A percentile compares a stretch with the other conserved stretches of the same genome.
phyloP scores from a whole-genome alignment of 805 yeast genomes.

The Candida saitoana region DNA sequence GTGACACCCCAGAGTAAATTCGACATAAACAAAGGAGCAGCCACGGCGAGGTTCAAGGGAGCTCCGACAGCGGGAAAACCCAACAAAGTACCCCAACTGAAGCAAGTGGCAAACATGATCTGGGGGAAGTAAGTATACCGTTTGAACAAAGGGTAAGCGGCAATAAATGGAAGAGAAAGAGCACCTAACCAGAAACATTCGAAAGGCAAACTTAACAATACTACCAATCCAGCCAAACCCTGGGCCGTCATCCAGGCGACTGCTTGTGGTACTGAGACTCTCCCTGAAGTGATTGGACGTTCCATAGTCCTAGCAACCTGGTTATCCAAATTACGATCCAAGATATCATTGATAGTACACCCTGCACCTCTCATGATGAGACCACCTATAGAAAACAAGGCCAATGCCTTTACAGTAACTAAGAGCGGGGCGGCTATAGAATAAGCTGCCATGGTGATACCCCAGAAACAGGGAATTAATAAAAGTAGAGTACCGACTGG shows the following conservation, averaged over 20 bases:
- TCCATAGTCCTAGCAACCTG: slow-evolving; percentile 84
- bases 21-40: slow-evolving; percentile 72
- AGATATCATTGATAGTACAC: slow-evolving; percentile 88
- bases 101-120: slow-evolving; percentile 71
- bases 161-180: slow-evolving; percentile 70
- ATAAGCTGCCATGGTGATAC: slow-evolving; percentile 84
- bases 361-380: slow-evolving; percentile 96
- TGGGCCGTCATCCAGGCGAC: slow-evolving; percentile 67
- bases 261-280: slow-evolving; percentile 71
- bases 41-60: slow-evolving; percentile 64
- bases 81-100: slow-evolving; percentile 89
- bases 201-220: slow-evolving; percentile 68
- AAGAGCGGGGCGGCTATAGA: slow-evolving; percentile 64
- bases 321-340: slow-evolving; percentile 77
- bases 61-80: slow-evolving; percentile 97
- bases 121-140: slow-evolving; percentile 96
- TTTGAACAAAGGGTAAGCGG: slow-evolving; percentile 88
- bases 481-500: slow-evolving; percentile 94
- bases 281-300: slow-evolving; percentile 90
- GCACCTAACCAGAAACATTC: slow-evolving; percentile 84
- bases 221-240: slow-evolving; percentile 65
- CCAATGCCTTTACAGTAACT: slow-evolving; percentile 57
- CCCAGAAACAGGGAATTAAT: slow-evolving; percentile 86
- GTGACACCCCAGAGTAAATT: slow-evolving; percentile 91
- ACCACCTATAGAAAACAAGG: slow-evolving; percentile 79